Conservation (phyloP, 768 basidiomycete species). For the Lentinula lateritia region DNA sequence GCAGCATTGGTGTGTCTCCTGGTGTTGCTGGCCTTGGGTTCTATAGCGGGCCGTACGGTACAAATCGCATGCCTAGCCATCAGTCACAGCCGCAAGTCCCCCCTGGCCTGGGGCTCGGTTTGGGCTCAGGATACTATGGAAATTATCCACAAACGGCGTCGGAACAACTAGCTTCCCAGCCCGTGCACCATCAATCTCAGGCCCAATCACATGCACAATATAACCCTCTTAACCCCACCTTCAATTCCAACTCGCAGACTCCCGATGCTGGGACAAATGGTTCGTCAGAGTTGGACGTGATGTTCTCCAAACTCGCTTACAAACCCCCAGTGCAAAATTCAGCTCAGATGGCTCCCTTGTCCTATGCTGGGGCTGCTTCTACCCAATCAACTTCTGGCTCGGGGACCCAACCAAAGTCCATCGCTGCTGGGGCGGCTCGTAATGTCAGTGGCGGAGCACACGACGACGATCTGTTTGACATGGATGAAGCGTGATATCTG, state of each 20-base stretch:
- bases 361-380: neutral
- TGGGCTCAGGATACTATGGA: neutral
- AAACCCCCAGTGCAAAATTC: neutral
- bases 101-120: neutral
- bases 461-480: conserved; percentile 47
- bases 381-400: neutral
- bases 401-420: neutral
- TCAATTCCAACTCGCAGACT: neutral
- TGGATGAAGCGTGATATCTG: conserved; percentile 42
- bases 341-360: neutral
- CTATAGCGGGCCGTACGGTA: conserved; percentile 5
- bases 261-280: neutral
- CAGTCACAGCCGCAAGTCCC: conserved; percentile 1
- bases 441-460: conserved; percentile 17
- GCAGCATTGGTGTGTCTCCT: conserved; percentile 14
- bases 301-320: neutral
- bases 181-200: neutral
- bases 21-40: conserved; percentile 7
- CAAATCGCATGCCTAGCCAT: neutral
- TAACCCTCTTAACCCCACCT: neutral
- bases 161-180: neutral
- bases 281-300: neutral
- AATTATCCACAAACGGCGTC: neutral
- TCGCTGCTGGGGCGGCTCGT: neutral
- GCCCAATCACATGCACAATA: neutral